A percentile compares a stretch with the other conserved stretches of the same genome.
Evolutionary conservation across 2,329 filamentous ascomycete species (phyloP).

Genomic region (Diaporthe sp.): DNA sequence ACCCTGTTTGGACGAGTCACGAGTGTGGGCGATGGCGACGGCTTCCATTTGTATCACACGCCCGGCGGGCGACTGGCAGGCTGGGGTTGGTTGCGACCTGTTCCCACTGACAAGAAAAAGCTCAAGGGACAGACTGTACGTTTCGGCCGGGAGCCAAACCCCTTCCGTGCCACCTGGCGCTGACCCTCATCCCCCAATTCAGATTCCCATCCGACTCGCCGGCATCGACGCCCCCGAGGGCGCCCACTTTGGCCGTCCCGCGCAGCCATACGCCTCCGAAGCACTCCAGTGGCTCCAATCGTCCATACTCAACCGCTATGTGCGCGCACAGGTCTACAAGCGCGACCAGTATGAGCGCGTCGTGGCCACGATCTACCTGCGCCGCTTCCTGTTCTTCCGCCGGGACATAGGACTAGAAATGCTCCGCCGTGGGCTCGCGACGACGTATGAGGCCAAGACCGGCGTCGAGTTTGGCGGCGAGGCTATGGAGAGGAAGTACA

Average conservation of each 20-base stretch:
- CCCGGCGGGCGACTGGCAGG: slow-evolving; percentile 89
- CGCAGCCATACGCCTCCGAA: slow-evolving; percentile 87
- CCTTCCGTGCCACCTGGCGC: neutral
- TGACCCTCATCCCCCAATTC: slow-evolving; percentile 26
- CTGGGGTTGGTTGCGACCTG: slow-evolving; percentile 90
- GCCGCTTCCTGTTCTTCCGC: slow-evolving; percentile 74
- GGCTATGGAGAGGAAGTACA: slow-evolving; percentile 73
- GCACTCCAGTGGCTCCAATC: slow-evolving; percentile 84
- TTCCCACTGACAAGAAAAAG: slow-evolving; percentile 77
- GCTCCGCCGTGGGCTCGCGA: slow-evolving; percentile 87
- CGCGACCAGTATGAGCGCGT: slow-evolving; percentile 94
- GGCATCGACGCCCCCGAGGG: slow-evolving; percentile 94
- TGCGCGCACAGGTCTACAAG: slow-evolving; percentile 86
- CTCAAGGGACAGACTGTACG: slow-evolving; percentile 84
- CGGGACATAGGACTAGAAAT: slow-evolving; percentile 91
- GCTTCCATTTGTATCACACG: slow-evolving; percentile 94
- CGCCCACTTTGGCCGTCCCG: slow-evolving; percentile 90
- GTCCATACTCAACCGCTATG: slow-evolving; percentile 79
- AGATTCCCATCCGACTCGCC: slow-evolving; percentile 91
- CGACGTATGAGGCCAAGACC: slow-evolving; percentile 92
- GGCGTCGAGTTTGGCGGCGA: slow-evolving; percentile 88
- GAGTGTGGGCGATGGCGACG: slow-evolving; percentile 95
- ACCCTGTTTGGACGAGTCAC: slow-evolving; percentile 90
- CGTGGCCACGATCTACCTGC: slow-evolving; percentile 86
- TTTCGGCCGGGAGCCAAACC: slow-evolving; percentile 37